Conservation (phyloP, 352 stramenopile genomes). For the Pythium aquatile region DNA sequence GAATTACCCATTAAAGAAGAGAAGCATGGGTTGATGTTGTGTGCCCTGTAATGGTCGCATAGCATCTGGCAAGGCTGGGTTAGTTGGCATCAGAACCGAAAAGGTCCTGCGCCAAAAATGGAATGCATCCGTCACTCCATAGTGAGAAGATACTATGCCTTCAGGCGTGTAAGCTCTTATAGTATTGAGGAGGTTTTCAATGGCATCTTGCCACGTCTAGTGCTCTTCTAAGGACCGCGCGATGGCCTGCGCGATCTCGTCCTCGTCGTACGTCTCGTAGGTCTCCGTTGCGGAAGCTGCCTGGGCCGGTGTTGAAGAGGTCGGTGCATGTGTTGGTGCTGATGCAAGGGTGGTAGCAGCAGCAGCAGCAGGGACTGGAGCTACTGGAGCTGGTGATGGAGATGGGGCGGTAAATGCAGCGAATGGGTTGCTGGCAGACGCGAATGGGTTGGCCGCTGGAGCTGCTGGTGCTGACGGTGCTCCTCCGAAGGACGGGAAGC, state of each 20-base stretch:
- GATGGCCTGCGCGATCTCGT: conserved; percentile 78
- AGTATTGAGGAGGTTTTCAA: not conserved
- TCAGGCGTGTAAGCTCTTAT: not conserved
- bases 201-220: conserved; percentile 18
- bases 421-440: conserved; percentile 30
- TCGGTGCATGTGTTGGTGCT: conserved; percentile 13
- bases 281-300: conserved; percentile 10
- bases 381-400: conserved; percentile 11
- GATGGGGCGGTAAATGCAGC: conserved; percentile 25
- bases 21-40: not conserved
- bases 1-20: not conserved
- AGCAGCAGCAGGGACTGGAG: conserved; percentile 15
- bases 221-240: conserved; percentile 76
- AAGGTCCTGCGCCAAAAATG: not conserved
- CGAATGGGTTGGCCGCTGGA: conserved; percentile 42
- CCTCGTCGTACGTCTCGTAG: conserved; percentile 55
- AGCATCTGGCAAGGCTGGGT: conserved; percentile 1
- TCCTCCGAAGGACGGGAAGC: conserved; percentile 20
- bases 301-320: conserved; percentile 12
- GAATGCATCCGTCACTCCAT: not conserved
- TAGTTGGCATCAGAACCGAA: not conserved
- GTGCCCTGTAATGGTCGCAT: conserved; percentile 14
- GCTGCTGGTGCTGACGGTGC: conserved; percentile 37
- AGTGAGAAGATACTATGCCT: not conserved
- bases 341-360: too few species aligned